Evolutionary conservation across 495 filamentous ascomycete species (phyloP), one percentile per base, ranked within the genome.

Genomic region (Annulohypoxylon nitens): DNA sequence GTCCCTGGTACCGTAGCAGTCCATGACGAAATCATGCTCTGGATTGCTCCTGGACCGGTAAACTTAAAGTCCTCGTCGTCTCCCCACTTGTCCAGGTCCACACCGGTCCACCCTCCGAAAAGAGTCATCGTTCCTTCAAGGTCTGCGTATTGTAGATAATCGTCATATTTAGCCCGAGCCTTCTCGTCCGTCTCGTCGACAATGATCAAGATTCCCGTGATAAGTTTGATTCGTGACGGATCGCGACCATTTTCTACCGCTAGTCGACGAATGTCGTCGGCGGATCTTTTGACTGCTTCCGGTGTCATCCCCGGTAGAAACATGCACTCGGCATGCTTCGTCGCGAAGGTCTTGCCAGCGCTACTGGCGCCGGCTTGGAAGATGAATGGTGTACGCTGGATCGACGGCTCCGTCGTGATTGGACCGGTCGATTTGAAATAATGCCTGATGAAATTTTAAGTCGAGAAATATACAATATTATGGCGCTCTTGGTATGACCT

Each of bases 371-470:
- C 88, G 5, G 86, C 87, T 78, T 89, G 87, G 78, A 89, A 86
- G 4, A 89, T 78, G 60, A 89, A 81, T 1, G 86, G 86, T 1
- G 86, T 89, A 18, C 87, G 78, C 66, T 89, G 87, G 4, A 85
- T 85, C 4, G 83, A 86, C 0, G 87, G 86, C n/a, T 59, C 55
- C 1, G 55, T 59, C 20, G 34, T 59, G n/a, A 59, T 59, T 30
- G 55, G 55, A 10, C 55, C 55, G 8, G 55, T 41, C 3, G 55
- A 59, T 59, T 59, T 41, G 55, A 59, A 41, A 20, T 59, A 59
- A 3, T 59, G n/a, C 33, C 55, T 59, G 11, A 59, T 25, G 5
- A 2, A 18, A 16, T 4, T 41, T 59, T 41, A 59, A 34, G 61
- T 87, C 78, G 34, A 83, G 77, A 30, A 86, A 59, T 86, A 83